Evolutionary conservation across 257 asterid species (phyloP).

Genomic region (Solanum chiquidenum): DNA sequence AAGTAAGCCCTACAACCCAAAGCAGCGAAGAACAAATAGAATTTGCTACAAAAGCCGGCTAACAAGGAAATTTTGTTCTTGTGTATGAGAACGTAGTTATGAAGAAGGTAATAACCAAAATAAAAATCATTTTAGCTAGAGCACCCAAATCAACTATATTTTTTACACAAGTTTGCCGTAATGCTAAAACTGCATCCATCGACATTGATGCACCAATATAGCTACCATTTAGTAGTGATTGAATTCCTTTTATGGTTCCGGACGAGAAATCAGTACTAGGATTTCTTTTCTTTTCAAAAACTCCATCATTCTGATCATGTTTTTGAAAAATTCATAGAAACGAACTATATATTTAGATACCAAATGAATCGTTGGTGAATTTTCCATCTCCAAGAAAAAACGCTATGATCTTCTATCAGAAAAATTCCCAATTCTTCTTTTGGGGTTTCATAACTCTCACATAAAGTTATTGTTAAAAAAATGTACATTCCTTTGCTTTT

Average conservation of each 20-base stretch:
- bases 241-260: too few relatives aligned
- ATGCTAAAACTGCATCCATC: not conserved
- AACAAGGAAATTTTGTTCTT: not conserved
- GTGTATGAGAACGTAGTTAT: not conserved
- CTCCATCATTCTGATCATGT: too few relatives aligned
- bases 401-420: not conserved
- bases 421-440: not conserved
- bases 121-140: not conserved
- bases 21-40: not conserved
- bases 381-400: not conserved
- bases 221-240: not conserved
- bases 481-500: not conserved
- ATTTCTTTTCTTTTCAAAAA: too few relatives aligned
- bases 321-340: too few relatives aligned
- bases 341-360: too few relatives aligned
- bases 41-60: not conserved
- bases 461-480: too few relatives aligned
- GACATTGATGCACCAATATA: not conserved
- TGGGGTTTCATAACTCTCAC: not conserved
- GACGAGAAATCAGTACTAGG: not conserved
- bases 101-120: too few relatives aligned
- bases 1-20: not conserved
- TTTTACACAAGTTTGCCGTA: not conserved
- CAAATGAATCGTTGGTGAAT: not conserved
- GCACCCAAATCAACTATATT: too few relatives aligned